Conservation (phyloP, 371 early-diverging fungal species). For the Syncephalastrum sp. region DNA sequence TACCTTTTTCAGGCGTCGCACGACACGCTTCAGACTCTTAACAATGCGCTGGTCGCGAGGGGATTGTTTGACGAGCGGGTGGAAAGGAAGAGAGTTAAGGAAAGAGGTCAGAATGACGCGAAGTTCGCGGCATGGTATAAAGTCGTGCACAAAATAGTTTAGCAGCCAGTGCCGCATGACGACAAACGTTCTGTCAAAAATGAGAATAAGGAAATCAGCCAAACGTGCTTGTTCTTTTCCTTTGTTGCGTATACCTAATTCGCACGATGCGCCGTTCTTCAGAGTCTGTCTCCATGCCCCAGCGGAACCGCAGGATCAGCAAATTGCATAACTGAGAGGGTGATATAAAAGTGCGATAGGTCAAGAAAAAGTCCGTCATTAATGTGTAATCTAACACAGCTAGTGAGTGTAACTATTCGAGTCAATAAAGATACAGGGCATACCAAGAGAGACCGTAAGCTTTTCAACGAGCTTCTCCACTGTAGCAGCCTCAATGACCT, state of each 20-base stretch:
- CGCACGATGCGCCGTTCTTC: constrained; percentile 58
- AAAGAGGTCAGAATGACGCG: constrained; percentile 42
- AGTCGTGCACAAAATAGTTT: constrained; percentile 67
- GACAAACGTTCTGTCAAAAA: constrained; percentile 56
- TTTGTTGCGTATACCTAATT: constrained; percentile 36
- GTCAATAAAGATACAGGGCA: neutral
- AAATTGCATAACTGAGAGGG: constrained; percentile 58
- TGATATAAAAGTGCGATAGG: constrained; percentile 65
- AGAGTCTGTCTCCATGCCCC: constrained; percentile 57
- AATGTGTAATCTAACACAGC: constrained; percentile 60
- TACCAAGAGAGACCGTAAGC: constrained; percentile 57
- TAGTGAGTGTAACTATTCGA: neutral
- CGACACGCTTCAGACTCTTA: constrained; percentile 46
- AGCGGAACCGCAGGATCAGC: constrained; percentile 56
- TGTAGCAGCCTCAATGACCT: constrained; percentile 61
- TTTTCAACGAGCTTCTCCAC: constrained; percentile 64
- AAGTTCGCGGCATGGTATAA: constrained; percentile 51
- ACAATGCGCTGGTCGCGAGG: constrained; percentile 57
- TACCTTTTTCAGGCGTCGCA: constrained; percentile 44
- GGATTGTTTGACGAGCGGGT: constrained; percentile 42
- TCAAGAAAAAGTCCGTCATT: constrained; percentile 72
- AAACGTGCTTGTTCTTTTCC: too few species aligned
- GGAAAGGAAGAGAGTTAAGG: constrained; percentile 42
- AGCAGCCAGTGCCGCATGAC: constrained; percentile 67
- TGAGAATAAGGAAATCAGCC: neutral